Evolutionary conservation across 345 rosid species (phyloP).

Genomic region (Linum usitatissimum): DNA sequence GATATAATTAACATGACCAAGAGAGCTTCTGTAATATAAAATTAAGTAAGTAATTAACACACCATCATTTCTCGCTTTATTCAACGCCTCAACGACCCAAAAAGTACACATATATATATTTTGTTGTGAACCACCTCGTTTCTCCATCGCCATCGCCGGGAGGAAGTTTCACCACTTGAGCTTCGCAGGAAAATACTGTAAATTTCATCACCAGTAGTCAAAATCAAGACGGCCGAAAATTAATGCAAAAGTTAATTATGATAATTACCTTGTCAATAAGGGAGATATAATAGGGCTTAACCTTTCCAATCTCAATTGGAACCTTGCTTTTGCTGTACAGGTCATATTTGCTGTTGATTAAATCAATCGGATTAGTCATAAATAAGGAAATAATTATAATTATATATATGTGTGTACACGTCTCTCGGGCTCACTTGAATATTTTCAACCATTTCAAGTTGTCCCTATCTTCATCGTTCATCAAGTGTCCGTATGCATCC

Average conservation of each 20-base stretch:
- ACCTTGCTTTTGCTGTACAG: slow-evolving; percentile 61
- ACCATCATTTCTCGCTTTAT: neutral
- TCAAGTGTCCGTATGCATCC: neutral
- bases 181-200: slow-evolving; percentile 35
- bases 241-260: too few relatives aligned
- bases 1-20: neutral
- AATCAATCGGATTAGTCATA: too few relatives aligned
- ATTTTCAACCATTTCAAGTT: slow-evolving; percentile 3
- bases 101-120: too few relatives aligned
- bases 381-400: too few relatives aligned
- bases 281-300: slow-evolving; percentile 53
- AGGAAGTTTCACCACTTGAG: slow-evolving; percentile 27
- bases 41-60: too few relatives aligned
- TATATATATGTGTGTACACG: too few relatives aligned
- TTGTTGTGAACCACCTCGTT: neutral
- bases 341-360: slow-evolving; percentile 43
- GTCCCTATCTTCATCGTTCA: slow-evolving; percentile 4
- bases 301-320: slow-evolving; percentile 43
- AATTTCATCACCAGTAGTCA: too few relatives aligned
- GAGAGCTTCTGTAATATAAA: neutral
- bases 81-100: neutral
- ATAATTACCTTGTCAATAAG: slow-evolving; percentile 38
- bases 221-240: too few relatives aligned
- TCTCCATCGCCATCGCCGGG: neutral
- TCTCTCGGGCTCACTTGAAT: neutral